Evolutionary conservation across 2,329 filamentous ascomycete genomes (phyloP).

Genomic region (Talaromyces sp.): DNA sequence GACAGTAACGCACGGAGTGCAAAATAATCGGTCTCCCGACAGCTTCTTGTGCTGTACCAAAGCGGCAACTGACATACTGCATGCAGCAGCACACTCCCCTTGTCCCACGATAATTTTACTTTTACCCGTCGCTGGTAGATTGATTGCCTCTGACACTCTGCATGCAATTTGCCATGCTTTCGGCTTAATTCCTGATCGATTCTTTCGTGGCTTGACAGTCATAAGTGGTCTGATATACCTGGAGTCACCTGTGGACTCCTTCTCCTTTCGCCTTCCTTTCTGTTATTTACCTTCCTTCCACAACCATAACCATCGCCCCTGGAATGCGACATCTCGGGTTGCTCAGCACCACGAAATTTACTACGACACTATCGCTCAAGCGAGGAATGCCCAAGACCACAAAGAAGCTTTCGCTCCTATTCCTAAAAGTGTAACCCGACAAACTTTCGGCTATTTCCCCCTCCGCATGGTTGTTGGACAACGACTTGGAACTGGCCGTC

Average conservation of each 20-base stretch:
- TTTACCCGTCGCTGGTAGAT: background rate
- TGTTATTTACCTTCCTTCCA: background rate
- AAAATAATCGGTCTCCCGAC: background rate
- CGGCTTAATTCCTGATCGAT: background rate
- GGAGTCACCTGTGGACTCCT: background rate
- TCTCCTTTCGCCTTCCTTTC: background rate
- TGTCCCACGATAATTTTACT: background rate
- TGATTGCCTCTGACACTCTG: background rate
- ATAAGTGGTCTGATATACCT: background rate
- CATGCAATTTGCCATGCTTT: background rate
- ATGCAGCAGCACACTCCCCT: background rate
- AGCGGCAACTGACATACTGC: background rate
- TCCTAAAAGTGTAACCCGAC: background rate
- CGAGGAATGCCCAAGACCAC: background rate
- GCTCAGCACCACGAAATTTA: background rate
- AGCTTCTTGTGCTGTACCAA: background rate
- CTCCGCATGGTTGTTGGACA: background rate
- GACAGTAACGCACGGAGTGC: background rate
- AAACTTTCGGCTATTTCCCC: background rate
- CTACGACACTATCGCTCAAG: background rate
- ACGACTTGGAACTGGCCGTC: background rate
- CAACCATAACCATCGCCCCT: background rate
- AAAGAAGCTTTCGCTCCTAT: conserved; percentile 5
- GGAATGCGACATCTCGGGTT: conserved; percentile 4
- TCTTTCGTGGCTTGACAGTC: background rate